Evolutionary conservation across 129 eudicot genomes (phyloP).

Genomic region (Ambrosia trifida): DNA sequence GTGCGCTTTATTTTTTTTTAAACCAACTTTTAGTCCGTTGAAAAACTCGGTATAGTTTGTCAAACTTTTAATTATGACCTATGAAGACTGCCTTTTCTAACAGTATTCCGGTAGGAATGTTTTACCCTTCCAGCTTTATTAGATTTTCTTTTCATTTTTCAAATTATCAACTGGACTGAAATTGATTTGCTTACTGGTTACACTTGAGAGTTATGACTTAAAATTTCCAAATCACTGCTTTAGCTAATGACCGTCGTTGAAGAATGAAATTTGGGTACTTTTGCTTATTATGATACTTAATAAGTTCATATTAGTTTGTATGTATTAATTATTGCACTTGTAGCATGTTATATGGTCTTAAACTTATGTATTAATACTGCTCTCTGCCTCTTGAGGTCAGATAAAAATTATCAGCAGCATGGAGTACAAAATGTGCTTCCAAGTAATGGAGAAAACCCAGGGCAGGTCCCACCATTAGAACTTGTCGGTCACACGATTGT

Average conservation of each 20-base stretch:
- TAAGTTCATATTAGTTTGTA: no score
- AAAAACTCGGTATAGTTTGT: background rate
- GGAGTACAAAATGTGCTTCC: slow-evolving; percentile 41
- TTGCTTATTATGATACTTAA: no score
- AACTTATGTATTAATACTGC: slow-evolving; percentile 9
- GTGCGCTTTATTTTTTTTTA: background rate
- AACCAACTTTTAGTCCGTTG: background rate
- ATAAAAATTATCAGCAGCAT: slow-evolving; percentile 46
- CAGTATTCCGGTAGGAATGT: background rate
- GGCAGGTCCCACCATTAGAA: slow-evolving; percentile 64
- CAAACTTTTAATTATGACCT: background rate
- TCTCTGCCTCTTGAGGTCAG: slow-evolving; percentile 34
- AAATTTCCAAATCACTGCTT: no score
- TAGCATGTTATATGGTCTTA: slow-evolving; percentile 10
- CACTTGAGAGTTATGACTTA: background rate
- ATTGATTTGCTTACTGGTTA: slow-evolving; percentile 11
- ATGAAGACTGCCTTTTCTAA: background rate
- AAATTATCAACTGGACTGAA: background rate
- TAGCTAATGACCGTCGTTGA: no score
- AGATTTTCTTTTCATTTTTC: background rate
- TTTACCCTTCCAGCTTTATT: slow-evolving; percentile 9
- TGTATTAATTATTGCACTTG: background rate
- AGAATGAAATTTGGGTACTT: no score
- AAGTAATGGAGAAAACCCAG: slow-evolving; percentile 41
- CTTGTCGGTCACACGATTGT: slow-evolving; percentile 85